Percentiles rank a stretch among this genome's conserved stretches.
These are phyloP conservation scores for Penicillium fimorum DNA, from an alignment of 495 filamentous ascomycete species.

Conservation along the genomic window DNA sequence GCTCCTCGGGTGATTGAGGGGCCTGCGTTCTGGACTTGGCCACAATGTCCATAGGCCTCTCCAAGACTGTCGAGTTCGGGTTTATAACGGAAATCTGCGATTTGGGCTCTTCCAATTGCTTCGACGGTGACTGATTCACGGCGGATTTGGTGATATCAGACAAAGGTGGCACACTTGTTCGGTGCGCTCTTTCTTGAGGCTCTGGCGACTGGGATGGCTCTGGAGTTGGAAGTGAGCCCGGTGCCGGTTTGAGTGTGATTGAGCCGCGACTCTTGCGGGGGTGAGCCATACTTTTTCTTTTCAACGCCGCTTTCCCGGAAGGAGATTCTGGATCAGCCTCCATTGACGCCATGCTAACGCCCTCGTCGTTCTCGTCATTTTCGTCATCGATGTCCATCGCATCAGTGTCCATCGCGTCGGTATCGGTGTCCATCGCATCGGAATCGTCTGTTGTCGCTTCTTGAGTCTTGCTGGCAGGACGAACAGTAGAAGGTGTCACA, in stretches of 20 bases:
- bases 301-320: slow-evolving; percentile 57
- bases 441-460: slow-evolving; percentile 32
- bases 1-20: slow-evolving; percentile 63
- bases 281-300: slow-evolving; percentile 67
- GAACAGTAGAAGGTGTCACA: slow-evolving; percentile 43
- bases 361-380: slow-evolving; percentile 36
- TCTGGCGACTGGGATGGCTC: slow-evolving; percentile 56
- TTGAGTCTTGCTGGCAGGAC: slow-evolving; percentile 35
- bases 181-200: slow-evolving; percentile 46
- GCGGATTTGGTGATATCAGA: slow-evolving; percentile 74
- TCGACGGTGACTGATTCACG: slow-evolving; percentile 58
- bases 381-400: slow-evolving; percentile 18
- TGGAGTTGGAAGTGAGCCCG: slow-evolving; percentile 58
- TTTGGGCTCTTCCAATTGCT: slow-evolving; percentile 39
- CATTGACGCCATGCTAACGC: slow-evolving; percentile 39
- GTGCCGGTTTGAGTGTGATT: slow-evolving; percentile 41
- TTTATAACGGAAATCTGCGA: slow-evolving; percentile 64
- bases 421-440: slow-evolving; percentile 30
- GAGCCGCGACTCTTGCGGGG: slow-evolving; percentile 54
- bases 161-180: slow-evolving; percentile 59
- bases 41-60: slow-evolving; percentile 93
- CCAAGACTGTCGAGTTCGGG: slow-evolving; percentile 69
- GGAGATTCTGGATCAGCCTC: slow-evolving; percentile 59
- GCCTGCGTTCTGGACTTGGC: slow-evolving; percentile 77
- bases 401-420: slow-evolving; percentile 26